Evolutionary conservation across 208 protist species (phyloP), one percentile per base, ranked within the genome.

Genomic region (Trypanosoma theileri): DNA sequence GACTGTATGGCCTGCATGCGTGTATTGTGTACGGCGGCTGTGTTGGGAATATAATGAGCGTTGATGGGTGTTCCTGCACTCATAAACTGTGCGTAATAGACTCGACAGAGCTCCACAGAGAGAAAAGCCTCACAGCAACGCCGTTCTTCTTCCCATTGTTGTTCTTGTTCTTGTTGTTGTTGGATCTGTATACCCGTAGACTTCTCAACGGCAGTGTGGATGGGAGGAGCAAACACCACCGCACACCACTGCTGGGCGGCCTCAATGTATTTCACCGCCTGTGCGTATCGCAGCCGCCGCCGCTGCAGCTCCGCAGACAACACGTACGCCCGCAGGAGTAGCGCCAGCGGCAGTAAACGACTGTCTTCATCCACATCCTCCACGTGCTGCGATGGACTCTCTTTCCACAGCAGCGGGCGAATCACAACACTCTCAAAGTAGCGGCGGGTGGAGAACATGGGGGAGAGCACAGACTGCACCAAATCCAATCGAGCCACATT

Each of bases 401-500:
- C 16, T 24, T 31, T 16, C 54, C 52, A 75, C 45, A 75, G 13
- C 7, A 75, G 24, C 26, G 70, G 60, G 42, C 45, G 48, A 6
- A 75, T 54, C 17, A 69, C 21, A 21, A 31, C 50, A 45, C 35
- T 59, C 22, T 75, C 62, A 51, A 69, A 65, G 62, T 63, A 65
- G 1, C 70, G 54, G 0, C 55, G 60, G 0, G 66, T 58, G 24
- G 82, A 70, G 10, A 89, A 79, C 52, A 89, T 65, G 12, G 84
- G 84, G 0, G 80, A 52, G 9, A 89, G 55, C 3, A 89, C 70
- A 50, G 76, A 73, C 50, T 89, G 72, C n/a, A 62, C 80, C n/a
- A 89, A 71, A 59, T 84, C 75, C 11, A 86, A 51, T 16, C 56
- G 61, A 12, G 80, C 78, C 40, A 74, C 71, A 0, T 67, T 60